phyloP scores from a whole-genome alignment of 805 yeast genomes.

The Candida silvatica region DNA sequence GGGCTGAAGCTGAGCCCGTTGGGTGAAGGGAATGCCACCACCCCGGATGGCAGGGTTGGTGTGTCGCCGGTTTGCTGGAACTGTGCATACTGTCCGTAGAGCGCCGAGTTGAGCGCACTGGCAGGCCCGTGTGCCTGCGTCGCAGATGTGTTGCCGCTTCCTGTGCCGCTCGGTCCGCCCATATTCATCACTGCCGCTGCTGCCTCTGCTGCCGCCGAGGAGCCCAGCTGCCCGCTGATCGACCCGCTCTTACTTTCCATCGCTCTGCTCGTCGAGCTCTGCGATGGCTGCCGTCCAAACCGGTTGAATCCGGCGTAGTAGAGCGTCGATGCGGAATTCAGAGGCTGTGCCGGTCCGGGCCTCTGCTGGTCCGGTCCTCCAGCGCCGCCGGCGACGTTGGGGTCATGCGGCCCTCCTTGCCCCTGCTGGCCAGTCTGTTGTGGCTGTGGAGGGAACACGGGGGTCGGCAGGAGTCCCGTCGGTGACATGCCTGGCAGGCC shows the following conservation, averaged over 20 bases:
- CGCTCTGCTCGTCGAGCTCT: conserved; percentile 25
- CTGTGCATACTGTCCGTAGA: neutral
- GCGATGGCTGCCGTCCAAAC: conserved; percentile 6
- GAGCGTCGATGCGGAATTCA: conserved; percentile 11
- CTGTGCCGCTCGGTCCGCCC: too few species aligned
- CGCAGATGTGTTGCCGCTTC: too few species aligned
- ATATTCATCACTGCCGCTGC: neutral
- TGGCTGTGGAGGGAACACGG: too few species aligned
- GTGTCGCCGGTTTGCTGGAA: conserved; percentile 31
- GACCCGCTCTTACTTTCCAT: conserved; percentile 10
- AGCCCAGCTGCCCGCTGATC: neutral
- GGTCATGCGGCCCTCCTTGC: too few species aligned
- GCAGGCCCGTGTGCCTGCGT: too few species aligned
- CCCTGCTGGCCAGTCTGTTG: too few species aligned
- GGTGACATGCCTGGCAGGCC: too few species aligned
- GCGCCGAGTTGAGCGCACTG: too few species aligned
- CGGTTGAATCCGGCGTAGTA: conserved; percentile 5
- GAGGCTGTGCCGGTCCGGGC: too few species aligned
- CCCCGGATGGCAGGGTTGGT: conserved; percentile 60
- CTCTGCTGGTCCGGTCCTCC: too few species aligned
- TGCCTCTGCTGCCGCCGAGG: neutral
- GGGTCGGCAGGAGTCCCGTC: too few species aligned
- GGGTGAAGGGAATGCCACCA: conserved; percentile 85
- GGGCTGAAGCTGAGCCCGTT: conserved; percentile 62
- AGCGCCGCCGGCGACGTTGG: too few species aligned